These are phyloP conservation scores for Hypoxylon sp. DNA, from an alignment of 2,329 filamentous ascomycete species.

Conservation along the genomic window DNA sequence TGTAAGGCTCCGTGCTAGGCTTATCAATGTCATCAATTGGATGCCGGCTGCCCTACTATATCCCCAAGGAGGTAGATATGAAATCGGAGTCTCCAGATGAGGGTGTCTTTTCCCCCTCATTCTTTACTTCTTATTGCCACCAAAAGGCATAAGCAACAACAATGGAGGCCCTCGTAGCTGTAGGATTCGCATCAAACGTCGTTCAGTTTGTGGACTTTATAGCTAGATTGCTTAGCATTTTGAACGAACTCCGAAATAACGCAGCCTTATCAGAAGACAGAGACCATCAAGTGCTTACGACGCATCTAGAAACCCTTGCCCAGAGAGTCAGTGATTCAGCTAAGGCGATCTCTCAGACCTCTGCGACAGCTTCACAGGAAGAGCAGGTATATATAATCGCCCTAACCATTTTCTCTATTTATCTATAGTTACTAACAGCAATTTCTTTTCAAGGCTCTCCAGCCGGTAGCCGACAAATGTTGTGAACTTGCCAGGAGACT, in stretches of 20 bases:
- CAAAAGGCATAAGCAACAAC: not conserved
- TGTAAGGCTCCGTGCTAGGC: constrained; percentile 10
- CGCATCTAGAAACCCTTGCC: constrained; percentile 34
- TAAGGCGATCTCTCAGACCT: constrained; percentile 32
- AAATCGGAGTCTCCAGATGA: not conserved
- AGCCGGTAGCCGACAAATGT: constrained; percentile 38
- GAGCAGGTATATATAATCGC: constrained; percentile 25
- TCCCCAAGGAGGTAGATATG: no score
- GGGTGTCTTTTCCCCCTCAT: not conserved
- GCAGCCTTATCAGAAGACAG: constrained; percentile 40
- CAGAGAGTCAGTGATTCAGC: constrained; percentile 33
- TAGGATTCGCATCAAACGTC: constrained; percentile 46
- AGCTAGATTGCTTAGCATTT: constrained; percentile 35
- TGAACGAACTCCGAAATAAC: constrained; percentile 40
- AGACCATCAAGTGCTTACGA: constrained; percentile 33
- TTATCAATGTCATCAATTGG: not conserved
- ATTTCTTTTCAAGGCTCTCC: constrained; percentile 23
- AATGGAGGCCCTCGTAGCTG: constrained; percentile 45
- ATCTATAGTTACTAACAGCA: not conserved
- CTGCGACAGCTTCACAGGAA: constrained; percentile 23
- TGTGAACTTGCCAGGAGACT: constrained; percentile 39
- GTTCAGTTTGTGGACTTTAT: constrained; percentile 43
- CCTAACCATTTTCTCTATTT: not conserved
- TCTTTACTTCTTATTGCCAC: not conserved
- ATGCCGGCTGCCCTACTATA: no score